phyloP scores from a whole-genome alignment of 164 flowering plant genomes.

The Santalum album region DNA sequence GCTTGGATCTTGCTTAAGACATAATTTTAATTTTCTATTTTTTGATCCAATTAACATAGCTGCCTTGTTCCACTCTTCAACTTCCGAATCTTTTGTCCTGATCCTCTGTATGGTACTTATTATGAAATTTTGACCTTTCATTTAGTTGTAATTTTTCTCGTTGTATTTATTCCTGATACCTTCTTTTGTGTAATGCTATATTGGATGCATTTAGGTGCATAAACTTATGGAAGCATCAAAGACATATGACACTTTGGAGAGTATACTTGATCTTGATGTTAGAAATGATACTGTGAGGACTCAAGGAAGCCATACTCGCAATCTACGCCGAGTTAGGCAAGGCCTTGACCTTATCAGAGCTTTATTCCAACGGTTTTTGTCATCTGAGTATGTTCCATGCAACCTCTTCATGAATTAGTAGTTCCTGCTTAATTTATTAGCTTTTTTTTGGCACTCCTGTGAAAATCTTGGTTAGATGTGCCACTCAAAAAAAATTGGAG shows the following conservation, averaged over 20 bases:
- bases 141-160: no score
- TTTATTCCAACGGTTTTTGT: slow-evolving; percentile 58
- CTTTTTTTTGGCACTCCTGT: no score
- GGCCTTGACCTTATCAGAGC: slow-evolving; percentile 87
- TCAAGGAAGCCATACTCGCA: slow-evolving; percentile 71
- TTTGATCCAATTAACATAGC: no score
- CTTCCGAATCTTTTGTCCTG: no score
- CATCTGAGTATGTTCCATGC: slow-evolving; percentile 42
- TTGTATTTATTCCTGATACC: background rate
- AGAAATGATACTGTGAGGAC: slow-evolving; percentile 45
- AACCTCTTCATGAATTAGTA: background rate
- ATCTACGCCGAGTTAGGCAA: slow-evolving; percentile 80
- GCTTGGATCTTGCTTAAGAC: no score
- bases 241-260: slow-evolving; percentile 30
- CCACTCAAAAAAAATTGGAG: no score
- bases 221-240: slow-evolving; percentile 62
- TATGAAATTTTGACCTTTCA: no score
- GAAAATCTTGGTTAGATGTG: no score
- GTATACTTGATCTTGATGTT: slow-evolving; percentile 53
- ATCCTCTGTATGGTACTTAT: no score
- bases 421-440: no score
- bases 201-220: slow-evolving; percentile 35
- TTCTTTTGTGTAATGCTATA: background rate
- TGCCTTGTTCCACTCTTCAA: no score
- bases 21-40: no score